Percentiles rank a stretch among this genome's conserved stretches.
Evolutionary conservation across 2,329 filamentous ascomycete genomes (phyloP).

Genomic region (Microascus cirrosus): DNA sequence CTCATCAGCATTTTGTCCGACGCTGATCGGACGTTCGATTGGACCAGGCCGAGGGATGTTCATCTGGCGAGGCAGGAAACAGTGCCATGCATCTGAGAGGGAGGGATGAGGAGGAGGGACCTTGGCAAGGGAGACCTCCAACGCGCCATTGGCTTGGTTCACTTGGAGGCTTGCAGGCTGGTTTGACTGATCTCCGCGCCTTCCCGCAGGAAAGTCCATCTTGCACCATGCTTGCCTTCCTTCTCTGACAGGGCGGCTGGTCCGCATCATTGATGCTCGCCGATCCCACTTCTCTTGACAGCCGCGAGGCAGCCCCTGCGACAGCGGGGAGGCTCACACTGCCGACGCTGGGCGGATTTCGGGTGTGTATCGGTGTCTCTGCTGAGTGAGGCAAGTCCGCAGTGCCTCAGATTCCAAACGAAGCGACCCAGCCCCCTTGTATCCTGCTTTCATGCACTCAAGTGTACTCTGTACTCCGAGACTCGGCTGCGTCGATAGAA

Average conservation of each 20-base stretch:
- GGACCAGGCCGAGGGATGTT: slow-evolving; percentile 1
- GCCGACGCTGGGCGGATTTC: not conserved
- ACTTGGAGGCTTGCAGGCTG: not conserved
- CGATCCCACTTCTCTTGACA: slow-evolving; percentile 4
- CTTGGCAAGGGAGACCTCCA: not conserved
- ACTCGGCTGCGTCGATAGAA: not conserved
- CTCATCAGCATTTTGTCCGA: slow-evolving; percentile 3
- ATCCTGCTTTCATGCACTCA: not conserved
- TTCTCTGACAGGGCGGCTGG: not conserved
- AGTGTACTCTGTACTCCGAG: not conserved
- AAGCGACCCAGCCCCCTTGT: not conserved
- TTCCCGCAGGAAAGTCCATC: not conserved
- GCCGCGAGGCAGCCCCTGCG: slow-evolving; percentile 2
- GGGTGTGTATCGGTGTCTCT: no score
- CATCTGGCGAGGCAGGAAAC: slow-evolving; percentile 1
- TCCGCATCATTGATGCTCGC: slow-evolving; percentile 2
- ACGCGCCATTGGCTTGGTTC: not conserved
- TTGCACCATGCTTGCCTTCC: not conserved
- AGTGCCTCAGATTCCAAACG: not conserved
- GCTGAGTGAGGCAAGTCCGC: not conserved
- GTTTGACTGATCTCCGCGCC: slow-evolving; percentile 3
- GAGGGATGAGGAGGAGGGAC: not conserved
- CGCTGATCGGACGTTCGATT: slow-evolving; percentile 1
- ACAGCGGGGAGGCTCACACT: not conserved
- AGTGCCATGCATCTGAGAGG: not conserved